Conservation (phyloP, 2,329 filamentous ascomycete species). For the Elsinoe necatrix region DNA sequence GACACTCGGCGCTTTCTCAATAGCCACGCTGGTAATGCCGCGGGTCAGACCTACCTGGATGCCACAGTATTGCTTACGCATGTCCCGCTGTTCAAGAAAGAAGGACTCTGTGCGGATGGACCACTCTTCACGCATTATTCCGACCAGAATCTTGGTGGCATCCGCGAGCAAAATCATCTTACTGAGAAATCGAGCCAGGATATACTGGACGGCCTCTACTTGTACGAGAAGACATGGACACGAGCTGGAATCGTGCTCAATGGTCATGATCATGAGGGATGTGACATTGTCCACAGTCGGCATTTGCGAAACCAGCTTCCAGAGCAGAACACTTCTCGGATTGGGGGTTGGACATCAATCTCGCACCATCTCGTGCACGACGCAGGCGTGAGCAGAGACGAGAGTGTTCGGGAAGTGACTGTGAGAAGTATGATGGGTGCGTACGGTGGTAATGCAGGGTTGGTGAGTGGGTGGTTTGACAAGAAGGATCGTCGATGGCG, state of each 20-base stretch:
- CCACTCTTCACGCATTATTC: slow-evolving; percentile 76
- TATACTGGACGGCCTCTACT: slow-evolving; percentile 77
- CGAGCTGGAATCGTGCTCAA: slow-evolving; percentile 76
- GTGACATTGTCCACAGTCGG: slow-evolving; percentile 65
- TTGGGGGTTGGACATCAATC: neutral
- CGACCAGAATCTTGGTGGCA: slow-evolving; percentile 54
- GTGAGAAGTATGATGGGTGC: slow-evolving; percentile 98
- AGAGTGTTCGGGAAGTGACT: slow-evolving; percentile 77
- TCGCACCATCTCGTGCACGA: slow-evolving; percentile 29
- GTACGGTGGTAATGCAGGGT: slow-evolving; percentile 82
- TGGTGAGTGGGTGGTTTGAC: slow-evolving; percentile 88
- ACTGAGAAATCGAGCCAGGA: slow-evolving; percentile 58
- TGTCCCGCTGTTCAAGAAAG: slow-evolving; percentile 77
- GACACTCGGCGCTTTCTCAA: slow-evolving; percentile 73
- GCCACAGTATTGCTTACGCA: slow-evolving; percentile 86
- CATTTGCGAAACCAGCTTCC: neutral
- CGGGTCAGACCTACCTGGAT: slow-evolving; percentile 31
- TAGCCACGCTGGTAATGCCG: slow-evolving; percentile 23
- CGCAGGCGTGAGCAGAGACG: slow-evolving; percentile 8
- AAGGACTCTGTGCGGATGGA: slow-evolving; percentile 72
- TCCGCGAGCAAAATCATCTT: slow-evolving; percentile 88
- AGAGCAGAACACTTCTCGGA: neutral
- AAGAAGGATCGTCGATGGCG: slow-evolving; percentile 63
- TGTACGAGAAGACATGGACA: slow-evolving; percentile 48
- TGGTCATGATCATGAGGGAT: slow-evolving; percentile 92